Conservation (phyloP, 192 early-diverging fungal species). For the Coemansia sp. region DNA sequence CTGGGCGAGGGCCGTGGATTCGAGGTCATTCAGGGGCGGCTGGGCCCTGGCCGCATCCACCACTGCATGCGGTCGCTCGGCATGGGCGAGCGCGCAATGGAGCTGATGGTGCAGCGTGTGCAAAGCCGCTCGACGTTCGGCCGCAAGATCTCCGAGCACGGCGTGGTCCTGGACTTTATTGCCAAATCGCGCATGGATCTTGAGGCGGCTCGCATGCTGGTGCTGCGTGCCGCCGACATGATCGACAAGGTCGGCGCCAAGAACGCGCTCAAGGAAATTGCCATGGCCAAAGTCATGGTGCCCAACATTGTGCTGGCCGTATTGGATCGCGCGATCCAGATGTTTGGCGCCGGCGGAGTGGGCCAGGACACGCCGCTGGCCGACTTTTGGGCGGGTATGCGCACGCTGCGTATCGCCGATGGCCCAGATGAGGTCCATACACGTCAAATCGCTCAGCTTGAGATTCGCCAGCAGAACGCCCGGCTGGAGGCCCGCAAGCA, state of each 20-base stretch:
- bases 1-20: conserved; percentile 97
- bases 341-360: conserved; percentile 89
- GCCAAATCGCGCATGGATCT: conserved; percentile 86
- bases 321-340: conserved; percentile 92
- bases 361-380: conserved; percentile 83
- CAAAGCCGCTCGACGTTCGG: conserved; percentile 88
- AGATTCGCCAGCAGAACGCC: conserved; percentile 59
- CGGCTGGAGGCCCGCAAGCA: conserved; percentile 18
- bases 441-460: conserved; percentile 77
- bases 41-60: conserved; percentile 95
- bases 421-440: conserved; percentile 93
- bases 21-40: conserved; percentile 94
- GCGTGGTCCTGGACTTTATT: conserved; percentile 78
- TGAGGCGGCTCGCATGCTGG: conserved; percentile 87
- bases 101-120: conserved; percentile 78
- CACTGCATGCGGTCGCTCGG: conserved; percentile 97
- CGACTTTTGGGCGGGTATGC: conserved; percentile 72
- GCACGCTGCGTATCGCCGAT: conserved; percentile 90
- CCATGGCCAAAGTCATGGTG: conserved; percentile 93
- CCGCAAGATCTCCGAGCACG: conserved; percentile 78
- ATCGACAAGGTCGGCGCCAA: conserved; percentile 90
- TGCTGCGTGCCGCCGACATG: conserved; percentile 86
- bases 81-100: conserved; percentile 87
- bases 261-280: conserved; percentile 88
- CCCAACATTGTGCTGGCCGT: conserved; percentile 75